Evolutionary conservation across 192 early-diverging fungal genomes (phyloP).

Genomic region (Rhizoclosmatium sp.): DNA sequence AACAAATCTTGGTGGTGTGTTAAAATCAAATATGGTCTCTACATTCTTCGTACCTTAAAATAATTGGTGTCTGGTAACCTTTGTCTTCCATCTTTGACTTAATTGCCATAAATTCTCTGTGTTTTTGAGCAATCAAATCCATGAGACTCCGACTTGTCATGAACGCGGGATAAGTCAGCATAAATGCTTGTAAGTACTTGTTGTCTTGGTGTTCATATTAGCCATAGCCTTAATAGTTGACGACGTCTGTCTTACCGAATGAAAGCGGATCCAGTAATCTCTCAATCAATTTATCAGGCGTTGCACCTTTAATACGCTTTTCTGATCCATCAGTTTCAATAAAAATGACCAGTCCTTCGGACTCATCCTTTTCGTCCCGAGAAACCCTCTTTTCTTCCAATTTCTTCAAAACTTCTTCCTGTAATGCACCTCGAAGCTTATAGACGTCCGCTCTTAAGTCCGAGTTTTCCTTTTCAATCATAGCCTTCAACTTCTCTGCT

Average conservation of each 20-base stretch:
- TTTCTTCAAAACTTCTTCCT: conserved; percentile 53
- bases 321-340: conserved; percentile 53
- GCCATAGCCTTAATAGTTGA: background rate
- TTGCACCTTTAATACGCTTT: conserved; percentile 53
- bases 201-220: conserved; percentile 48
- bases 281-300: conserved; percentile 54
- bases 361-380: conserved; percentile 53
- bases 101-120: conserved; percentile 37
- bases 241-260: conserved; percentile 44
- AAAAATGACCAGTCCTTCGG: conserved; percentile 51
- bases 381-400: conserved; percentile 46
- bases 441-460: conserved; percentile 49
- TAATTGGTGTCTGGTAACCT: conserved; percentile 42
- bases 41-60: conserved; percentile 35
- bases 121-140: conserved; percentile 48
- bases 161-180: conserved; percentile 59
- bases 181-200: conserved; percentile 60
- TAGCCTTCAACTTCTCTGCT: conserved; percentile 52
- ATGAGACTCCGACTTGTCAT: conserved; percentile 49
- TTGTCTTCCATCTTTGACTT: conserved; percentile 40
- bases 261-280: conserved; percentile 57
- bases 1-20: conserved; percentile 44
- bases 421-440: conserved; percentile 49
- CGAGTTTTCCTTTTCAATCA: conserved; percentile 52
- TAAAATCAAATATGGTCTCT: no score